These are phyloP conservation scores for Sisymbrium irio DNA, from an alignment of 345 rosid genomes.

Conservation along the genomic window DNA sequence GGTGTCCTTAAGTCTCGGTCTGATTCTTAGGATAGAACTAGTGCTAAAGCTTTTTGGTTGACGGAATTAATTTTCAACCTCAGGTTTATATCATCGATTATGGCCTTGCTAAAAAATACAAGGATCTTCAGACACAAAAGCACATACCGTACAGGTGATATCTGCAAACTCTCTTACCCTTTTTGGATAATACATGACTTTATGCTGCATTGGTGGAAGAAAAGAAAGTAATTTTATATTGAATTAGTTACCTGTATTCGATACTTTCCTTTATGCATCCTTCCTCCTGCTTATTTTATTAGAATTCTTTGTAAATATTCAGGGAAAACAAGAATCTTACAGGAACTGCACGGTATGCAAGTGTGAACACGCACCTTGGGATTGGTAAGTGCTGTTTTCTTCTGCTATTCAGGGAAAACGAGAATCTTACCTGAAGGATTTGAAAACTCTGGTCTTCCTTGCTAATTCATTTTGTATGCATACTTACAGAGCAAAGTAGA, in stretches of 20 bases:
- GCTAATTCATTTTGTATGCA: slow-evolving; percentile 13
- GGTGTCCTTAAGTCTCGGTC: background rate
- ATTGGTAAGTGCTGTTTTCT: slow-evolving; percentile 54
- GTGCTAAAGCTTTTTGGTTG: background rate
- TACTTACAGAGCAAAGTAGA: slow-evolving; percentile 89
- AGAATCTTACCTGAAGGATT: background rate
- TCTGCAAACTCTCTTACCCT: slow-evolving; percentile 8
- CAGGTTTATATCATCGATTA: slow-evolving; percentile 42
- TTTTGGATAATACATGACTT: background rate
- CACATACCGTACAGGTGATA: slow-evolving; percentile 40
- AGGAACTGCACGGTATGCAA: slow-evolving; percentile 98
- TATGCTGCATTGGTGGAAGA: background rate
- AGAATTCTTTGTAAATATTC: slow-evolving; percentile 18
- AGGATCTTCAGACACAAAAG: slow-evolving; percentile 39
- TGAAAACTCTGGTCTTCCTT: slow-evolving; percentile 1
- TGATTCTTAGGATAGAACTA: background rate
- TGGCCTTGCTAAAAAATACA: slow-evolving; percentile 41
- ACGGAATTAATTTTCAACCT: background rate
- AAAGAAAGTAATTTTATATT: background rate
- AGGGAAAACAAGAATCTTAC: slow-evolving; percentile 98
- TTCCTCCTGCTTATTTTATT: background rate
- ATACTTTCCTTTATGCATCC: slow-evolving; percentile 6
- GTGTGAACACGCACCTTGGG: slow-evolving; percentile 97
- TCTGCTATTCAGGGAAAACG: background rate
- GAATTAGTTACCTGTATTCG: background rate